phyloP scores from a whole-genome alignment of 768 basidiomycete genomes.

The Lactarius evosmus region DNA sequence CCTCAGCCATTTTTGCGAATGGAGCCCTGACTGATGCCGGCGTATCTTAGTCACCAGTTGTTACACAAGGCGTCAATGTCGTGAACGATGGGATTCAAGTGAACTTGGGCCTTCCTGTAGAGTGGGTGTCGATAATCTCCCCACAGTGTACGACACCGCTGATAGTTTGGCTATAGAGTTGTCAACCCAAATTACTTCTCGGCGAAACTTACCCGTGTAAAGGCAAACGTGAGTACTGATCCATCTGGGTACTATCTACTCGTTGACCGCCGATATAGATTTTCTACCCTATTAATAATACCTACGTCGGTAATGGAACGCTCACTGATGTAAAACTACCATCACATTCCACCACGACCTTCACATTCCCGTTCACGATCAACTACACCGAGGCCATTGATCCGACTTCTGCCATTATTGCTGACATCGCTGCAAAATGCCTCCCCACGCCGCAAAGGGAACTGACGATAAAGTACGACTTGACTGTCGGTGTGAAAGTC shows the following conservation, averaged over 20 bases:
- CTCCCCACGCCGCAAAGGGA: constrained; percentile 41
- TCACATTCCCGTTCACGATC: constrained; percentile 74
- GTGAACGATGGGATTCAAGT: constrained; percentile 23
- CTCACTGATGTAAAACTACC: constrained; percentile 42
- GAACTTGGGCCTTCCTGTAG: constrained; percentile 21
- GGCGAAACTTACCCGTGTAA: constrained; percentile 61
- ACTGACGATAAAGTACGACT: constrained; percentile 60
- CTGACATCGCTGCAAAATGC: constrained; percentile 62
- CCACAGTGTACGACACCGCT: not conserved
- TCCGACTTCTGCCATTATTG: constrained; percentile 52
- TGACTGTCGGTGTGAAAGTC: constrained; percentile 66
- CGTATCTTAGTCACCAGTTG: not conserved
- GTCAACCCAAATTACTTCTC: constrained; percentile 80
- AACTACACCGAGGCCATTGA: constrained; percentile 54
- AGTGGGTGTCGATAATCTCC: constrained; percentile 23
- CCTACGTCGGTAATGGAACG: constrained; percentile 61
- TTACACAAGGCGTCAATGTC: constrained; percentile 8
- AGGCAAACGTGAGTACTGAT: constrained; percentile 47
- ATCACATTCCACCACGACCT: constrained; percentile 54
- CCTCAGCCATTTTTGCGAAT: constrained; percentile 38
- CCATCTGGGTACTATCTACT: constrained; percentile 2
- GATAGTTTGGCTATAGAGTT: constrained; percentile 47
- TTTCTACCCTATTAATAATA: constrained; percentile 71
- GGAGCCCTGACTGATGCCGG: not conserved
- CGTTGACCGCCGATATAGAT: constrained; percentile 42